These are phyloP conservation scores for Pichia kluyveri DNA, from an alignment of 805 yeast species.

Conservation along the genomic window DNA sequence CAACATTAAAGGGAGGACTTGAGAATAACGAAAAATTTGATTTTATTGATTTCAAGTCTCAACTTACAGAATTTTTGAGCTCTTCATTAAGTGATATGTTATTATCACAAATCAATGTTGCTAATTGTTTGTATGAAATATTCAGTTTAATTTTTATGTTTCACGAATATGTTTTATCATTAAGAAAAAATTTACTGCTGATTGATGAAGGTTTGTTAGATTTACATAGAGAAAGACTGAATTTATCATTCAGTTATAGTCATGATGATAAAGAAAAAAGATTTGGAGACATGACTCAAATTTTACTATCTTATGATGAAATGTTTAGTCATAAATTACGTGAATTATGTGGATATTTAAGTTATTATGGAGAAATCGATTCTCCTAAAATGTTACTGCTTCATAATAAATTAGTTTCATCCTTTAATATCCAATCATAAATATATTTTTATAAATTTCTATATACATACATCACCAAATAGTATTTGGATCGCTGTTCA, in stretches of 20 bases:
- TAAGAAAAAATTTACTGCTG: conserved; percentile 45
- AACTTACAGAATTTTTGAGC: conserved; percentile 50
- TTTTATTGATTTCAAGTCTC: conserved; percentile 35
- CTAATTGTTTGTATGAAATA: conserved; percentile 37
- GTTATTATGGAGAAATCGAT: conserved; percentile 41
- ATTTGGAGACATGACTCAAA: conserved; percentile 31
- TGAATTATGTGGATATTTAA: conserved; percentile 37
- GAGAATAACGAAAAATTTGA: conserved; percentile 13
- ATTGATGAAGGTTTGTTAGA: conserved; percentile 39
- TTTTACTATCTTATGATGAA: conserved; percentile 34
- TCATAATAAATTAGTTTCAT: conserved; percentile 32
- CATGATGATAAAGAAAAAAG: conserved; percentile 31
- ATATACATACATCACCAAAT: no score
- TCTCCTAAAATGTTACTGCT: conserved; percentile 35
- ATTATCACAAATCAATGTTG: conserved; percentile 48
- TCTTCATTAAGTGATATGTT: conserved; percentile 58
- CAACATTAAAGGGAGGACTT: conserved; percentile 10
- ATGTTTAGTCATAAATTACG: conserved; percentile 36
- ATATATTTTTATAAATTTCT: neutral
- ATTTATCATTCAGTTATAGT: conserved; percentile 31
- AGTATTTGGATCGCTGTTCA: no score
- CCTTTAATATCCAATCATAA: conserved; percentile 7
- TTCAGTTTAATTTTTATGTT: conserved; percentile 39
- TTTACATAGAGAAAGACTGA: conserved; percentile 27
- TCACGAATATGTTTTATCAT: conserved; percentile 40